These are phyloP conservation scores for Aspergillus sp. DNA, from an alignment of 2,329 filamentous ascomycete genomes.

Conservation along the genomic window DNA sequence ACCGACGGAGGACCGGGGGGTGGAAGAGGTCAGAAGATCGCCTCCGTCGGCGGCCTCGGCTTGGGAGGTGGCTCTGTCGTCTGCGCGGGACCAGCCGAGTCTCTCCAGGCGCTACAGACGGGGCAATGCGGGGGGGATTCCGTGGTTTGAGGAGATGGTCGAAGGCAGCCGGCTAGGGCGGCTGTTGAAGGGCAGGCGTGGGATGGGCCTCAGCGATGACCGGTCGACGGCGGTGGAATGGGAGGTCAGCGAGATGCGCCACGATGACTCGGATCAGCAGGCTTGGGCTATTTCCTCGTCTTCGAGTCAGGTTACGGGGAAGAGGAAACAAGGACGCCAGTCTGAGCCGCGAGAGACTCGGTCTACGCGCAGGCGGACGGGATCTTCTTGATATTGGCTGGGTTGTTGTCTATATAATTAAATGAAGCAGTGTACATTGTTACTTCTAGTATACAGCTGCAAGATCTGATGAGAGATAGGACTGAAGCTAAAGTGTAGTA, in stretches of 20 bases:
- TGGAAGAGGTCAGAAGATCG: conserved; percentile 11
- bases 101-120: conserved; percentile 28
- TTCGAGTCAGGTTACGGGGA: conserved; percentile 13
- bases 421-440: too few species aligned
- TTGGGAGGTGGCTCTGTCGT: conserved; percentile 14
- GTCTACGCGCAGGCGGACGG: background rate
- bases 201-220: conserved; percentile 52
- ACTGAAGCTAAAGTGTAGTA: too few species aligned
- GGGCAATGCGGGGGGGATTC: conserved; percentile 48
- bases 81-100: conserved; percentile 9
- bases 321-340: conserved; percentile 23
- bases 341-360: conserved; percentile 2
- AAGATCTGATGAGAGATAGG: too few species aligned
- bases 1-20: conserved; percentile 2
- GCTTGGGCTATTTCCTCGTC: conserved; percentile 14
- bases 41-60: conserved; percentile 3
- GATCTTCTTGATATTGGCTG: background rate
- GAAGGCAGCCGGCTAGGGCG: conserved; percentile 64
- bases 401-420: too few species aligned
- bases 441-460: too few species aligned
- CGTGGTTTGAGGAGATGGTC: conserved; percentile 79
- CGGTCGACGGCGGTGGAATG: conserved; percentile 63
- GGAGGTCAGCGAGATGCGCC: conserved; percentile 70
- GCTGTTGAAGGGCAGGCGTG: conserved; percentile 50
- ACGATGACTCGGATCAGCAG: conserved; percentile 27